phyloP scores from a whole-genome alignment of 2,329 filamentous ascomycete species.

The Pestalotiopsis sp. region DNA sequence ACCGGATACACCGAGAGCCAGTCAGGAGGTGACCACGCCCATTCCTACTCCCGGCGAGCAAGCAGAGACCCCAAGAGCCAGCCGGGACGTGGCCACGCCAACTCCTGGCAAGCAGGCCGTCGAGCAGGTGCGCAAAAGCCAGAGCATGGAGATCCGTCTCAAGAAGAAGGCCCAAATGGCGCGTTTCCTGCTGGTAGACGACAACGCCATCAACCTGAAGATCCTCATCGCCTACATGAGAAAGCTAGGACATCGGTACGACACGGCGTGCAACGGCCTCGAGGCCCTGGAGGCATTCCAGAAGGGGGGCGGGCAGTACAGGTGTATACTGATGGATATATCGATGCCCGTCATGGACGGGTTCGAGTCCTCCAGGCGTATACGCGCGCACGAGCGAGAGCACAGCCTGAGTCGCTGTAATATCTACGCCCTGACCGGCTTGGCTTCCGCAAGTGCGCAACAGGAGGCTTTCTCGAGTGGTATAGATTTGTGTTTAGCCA shows the following conservation, averaged over 20 bases:
- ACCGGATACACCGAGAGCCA: background rate
- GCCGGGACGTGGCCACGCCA: background rate
- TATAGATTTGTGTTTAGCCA: constrained; percentile 49
- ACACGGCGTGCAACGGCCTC: constrained; percentile 38
- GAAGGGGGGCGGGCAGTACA: constrained; percentile 11
- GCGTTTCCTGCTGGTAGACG: constrained; percentile 40
- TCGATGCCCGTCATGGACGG: constrained; percentile 51
- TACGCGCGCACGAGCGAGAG: constrained; percentile 42
- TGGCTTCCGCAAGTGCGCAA: constrained; percentile 44
- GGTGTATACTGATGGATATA: constrained; percentile 27
- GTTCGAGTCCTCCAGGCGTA: constrained; percentile 40
- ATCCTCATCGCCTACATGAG: constrained; percentile 32
- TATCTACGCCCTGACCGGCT: constrained; percentile 47
- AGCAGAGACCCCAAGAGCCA: background rate
- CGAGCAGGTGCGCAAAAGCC: background rate
- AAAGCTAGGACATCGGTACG: constrained; percentile 32
- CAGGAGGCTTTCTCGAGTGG: constrained; percentile 48
- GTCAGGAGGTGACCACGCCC: background rate
- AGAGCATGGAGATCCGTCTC: background rate
- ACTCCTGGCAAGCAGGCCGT: background rate
- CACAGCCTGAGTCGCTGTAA: constrained; percentile 37
- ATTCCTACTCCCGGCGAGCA: background rate
- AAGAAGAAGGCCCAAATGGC: background rate
- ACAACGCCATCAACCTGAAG: constrained; percentile 42
- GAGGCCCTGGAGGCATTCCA: constrained; percentile 39